phyloP scores from a whole-genome alignment of 148 eudicot genomes.

The Silene latifolia region DNA sequence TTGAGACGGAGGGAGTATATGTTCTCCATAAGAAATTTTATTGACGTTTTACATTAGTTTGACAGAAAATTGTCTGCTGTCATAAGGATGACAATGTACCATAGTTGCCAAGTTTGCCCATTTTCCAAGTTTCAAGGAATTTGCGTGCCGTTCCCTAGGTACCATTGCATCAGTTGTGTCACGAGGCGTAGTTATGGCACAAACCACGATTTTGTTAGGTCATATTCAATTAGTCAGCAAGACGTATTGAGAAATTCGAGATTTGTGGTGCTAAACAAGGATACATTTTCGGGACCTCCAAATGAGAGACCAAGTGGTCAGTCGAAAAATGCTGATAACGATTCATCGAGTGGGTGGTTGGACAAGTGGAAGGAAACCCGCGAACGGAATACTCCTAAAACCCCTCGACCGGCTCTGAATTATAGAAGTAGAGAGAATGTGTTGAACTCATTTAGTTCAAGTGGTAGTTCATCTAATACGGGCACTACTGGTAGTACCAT shows the following conservation, averaged over 20 bases:
- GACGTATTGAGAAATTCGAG: slow-evolving; percentile 28
- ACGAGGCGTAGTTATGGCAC: slow-evolving; percentile 25
- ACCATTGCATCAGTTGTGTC: slow-evolving; percentile 34
- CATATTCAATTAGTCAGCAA: slow-evolving; percentile 22
- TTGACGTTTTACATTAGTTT: slow-evolving; percentile 7
- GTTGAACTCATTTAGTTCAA: slow-evolving; percentile 28
- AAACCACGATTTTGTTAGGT: slow-evolving; percentile 18
- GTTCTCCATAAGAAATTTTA: background rate
- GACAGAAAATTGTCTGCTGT: slow-evolving; percentile 8
- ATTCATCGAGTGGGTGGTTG: slow-evolving; percentile 57
- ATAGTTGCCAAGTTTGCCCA: slow-evolving; percentile 52
- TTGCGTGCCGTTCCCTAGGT: slow-evolving; percentile 50
- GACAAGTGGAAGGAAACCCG: slow-evolving; percentile 65
- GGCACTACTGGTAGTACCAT: slow-evolving; percentile 66
- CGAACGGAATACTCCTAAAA: slow-evolving; percentile 34
- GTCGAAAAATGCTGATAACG: slow-evolving; percentile 14
- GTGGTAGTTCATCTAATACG: slow-evolving; percentile 28
- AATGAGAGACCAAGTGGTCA: slow-evolving; percentile 24
- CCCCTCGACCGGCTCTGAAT: slow-evolving; percentile 36
- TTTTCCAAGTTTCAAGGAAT: slow-evolving; percentile 47
- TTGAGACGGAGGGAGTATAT: too few relatives aligned
- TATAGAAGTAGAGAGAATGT: slow-evolving; percentile 36
- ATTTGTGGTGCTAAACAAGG: slow-evolving; percentile 22
- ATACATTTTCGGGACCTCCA: background rate
- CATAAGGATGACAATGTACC: slow-evolving; percentile 40